phyloP scores from a whole-genome alignment of 139 green algal genomes.

The Chlorella sp. region DNA sequence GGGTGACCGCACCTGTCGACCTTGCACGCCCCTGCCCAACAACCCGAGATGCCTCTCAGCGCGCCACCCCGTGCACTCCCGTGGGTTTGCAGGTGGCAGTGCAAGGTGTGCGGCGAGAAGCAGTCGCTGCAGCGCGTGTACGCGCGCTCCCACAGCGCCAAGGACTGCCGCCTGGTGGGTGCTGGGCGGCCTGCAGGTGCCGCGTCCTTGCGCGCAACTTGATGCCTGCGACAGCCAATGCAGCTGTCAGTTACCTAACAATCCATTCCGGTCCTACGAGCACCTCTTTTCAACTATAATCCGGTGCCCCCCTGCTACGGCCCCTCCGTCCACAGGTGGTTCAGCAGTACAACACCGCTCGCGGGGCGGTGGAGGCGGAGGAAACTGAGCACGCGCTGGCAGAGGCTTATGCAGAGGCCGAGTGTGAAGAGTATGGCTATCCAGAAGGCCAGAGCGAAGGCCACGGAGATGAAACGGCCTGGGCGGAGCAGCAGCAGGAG shows the following conservation, averaged over 20 bases:
- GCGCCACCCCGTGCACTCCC: background rate
- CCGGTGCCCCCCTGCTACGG: background rate
- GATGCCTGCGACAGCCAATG: background rate
- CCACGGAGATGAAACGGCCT: background rate
- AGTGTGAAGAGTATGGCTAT: background rate
- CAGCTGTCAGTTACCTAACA: background rate
- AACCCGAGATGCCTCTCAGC: background rate
- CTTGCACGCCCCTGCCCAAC: background rate
- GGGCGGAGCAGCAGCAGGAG: background rate
- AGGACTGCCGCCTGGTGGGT: conserved; percentile 7
- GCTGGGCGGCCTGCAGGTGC: no score
- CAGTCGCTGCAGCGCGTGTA: conserved; percentile 32
- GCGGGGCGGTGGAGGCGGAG: conserved; percentile 5
- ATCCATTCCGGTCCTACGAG: background rate
- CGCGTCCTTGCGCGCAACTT: background rate
- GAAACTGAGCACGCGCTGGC: conserved; percentile 12
- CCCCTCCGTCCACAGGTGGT: background rate
- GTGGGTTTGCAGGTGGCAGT: conserved; percentile 14
- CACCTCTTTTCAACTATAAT: no score
- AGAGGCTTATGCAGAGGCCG: background rate
- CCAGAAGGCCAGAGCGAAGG: background rate
- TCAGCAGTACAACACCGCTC: conserved; percentile 22
- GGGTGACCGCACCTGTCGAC: background rate
- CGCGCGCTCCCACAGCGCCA: conserved; percentile 10
- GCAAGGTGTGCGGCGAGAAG: conserved; percentile 36